A percentile compares a stretch with the other conserved stretches of the same genome.
phyloP scores from a whole-genome alignment of 257 asterid species.

The Datura wrightii region DNA sequence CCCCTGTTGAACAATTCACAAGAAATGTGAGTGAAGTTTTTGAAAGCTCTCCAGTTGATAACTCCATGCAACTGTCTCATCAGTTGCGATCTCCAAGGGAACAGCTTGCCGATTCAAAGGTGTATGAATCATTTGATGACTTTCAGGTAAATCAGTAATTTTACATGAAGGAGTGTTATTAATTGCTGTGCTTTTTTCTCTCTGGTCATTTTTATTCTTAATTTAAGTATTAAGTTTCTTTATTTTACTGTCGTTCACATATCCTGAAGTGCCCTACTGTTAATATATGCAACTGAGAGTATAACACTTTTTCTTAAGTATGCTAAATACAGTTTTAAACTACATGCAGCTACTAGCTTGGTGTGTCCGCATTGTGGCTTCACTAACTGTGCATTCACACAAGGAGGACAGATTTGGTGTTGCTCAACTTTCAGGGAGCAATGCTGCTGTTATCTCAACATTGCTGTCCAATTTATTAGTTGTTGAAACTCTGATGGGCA shows the following conservation, averaged over 20 bases:
- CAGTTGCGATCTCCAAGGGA: slow-evolving; percentile 73
- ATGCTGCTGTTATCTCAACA: slow-evolving; percentile 74
- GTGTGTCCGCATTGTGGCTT: slow-evolving; percentile 79
- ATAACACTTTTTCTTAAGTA: neutral
- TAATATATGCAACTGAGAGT: neutral
- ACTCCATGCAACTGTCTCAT: slow-evolving; percentile 67
- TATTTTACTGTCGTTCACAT: neutral
- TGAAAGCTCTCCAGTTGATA: slow-evolving; percentile 65
- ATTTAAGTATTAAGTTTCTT: neutral
- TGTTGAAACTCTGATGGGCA: slow-evolving; percentile 86
- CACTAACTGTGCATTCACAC: slow-evolving; percentile 78
- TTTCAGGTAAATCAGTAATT: slow-evolving; percentile 64
- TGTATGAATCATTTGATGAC: slow-evolving; percentile 66
- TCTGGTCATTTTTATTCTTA: neutral
- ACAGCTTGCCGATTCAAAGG: slow-evolving; percentile 61
- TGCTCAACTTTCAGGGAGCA: slow-evolving; percentile 91
- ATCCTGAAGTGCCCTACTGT: neutral
- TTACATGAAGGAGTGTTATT: slow-evolving; percentile 15
- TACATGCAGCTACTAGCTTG: slow-evolving; percentile 75
- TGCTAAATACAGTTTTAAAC: slow-evolving; percentile 39
- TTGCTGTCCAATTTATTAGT: slow-evolving; percentile 76
- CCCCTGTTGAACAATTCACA: slow-evolving; percentile 75
- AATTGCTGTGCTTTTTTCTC: neutral
- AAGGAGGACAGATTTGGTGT: slow-evolving; percentile 92
- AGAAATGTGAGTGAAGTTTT: slow-evolving; percentile 64